phyloP scores from a whole-genome alignment of 805 yeast species.

The Suhomyces pyralidae region DNA sequence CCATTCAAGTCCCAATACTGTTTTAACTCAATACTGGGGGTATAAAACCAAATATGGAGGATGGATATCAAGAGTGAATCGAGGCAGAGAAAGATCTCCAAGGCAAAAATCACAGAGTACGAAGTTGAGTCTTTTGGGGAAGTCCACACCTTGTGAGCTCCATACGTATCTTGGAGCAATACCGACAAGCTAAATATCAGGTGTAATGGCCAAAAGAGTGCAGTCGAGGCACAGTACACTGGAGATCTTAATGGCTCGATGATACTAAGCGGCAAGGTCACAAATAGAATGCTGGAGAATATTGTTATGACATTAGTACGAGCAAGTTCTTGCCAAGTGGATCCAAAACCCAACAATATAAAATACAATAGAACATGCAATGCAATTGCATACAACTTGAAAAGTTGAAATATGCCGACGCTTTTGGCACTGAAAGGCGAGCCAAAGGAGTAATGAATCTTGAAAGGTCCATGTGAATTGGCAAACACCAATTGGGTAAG shows the following conservation, averaged over 20 bases:
- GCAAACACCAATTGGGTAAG: conserved; percentile 2
- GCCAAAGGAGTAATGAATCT: conserved; percentile 24
- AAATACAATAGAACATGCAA: conserved; percentile 4
- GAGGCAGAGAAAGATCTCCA: conserved; percentile 4
- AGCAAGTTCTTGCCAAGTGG: background rate
- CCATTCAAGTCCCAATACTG: conserved; percentile 9
- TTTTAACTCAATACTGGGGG: conserved; percentile 10
- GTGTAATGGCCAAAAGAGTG: conserved; percentile 39
- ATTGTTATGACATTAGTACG: background rate
- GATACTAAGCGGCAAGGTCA: conserved; percentile 42
- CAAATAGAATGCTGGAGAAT: conserved; percentile 2
- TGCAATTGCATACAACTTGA: conserved; percentile 5
- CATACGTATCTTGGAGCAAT: conserved; percentile 6
- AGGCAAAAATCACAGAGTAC: background rate
- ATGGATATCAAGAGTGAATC: conserved; percentile 2
- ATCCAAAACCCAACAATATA: background rate
- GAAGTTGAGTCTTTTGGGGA: background rate
- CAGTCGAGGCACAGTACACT: conserved; percentile 35
- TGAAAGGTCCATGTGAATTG: conserved; percentile 19
- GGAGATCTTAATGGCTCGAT: conserved; percentile 42
- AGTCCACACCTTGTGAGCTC: conserved; percentile 6
- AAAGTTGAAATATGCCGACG: conserved; percentile 6
- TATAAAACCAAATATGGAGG: conserved; percentile 2
- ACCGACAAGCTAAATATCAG: background rate
- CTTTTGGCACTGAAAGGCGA: conserved; percentile 7